A percentile compares a stretch with the other conserved stretches of the same genome.
Evolutionary conservation across 2,329 filamentous ascomycete genomes (phyloP).

Genomic region (Colletotrichum spaethianum): DNA sequence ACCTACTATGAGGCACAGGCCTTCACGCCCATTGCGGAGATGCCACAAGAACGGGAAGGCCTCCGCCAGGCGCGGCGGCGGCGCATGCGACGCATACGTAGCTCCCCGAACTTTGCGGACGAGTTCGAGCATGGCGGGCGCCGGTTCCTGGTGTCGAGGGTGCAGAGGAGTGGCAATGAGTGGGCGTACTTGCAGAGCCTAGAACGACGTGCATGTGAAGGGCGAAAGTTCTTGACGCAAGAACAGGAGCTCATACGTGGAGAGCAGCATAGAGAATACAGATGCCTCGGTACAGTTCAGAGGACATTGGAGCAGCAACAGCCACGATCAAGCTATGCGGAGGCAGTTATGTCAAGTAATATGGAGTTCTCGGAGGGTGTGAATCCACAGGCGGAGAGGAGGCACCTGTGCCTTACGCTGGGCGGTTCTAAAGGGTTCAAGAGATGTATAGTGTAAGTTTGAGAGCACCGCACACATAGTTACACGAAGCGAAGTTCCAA

Average conservation of each 20-base stretch:
- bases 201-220: neutral
- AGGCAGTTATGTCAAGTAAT: neutral
- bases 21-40: neutral
- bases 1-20: conserved; percentile 10
- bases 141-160: conserved; percentile 8
- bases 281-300: neutral
- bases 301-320: neutral
- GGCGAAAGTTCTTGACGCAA: neutral
- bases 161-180: conserved; percentile 14
- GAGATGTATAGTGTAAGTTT: neutral
- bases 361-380: neutral
- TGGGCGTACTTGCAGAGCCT: conserved; percentile 6
- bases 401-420: neutral
- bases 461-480: neutral
- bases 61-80: conserved; percentile 13
- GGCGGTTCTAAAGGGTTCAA: neutral
- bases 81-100: conserved; percentile 12
- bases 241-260: neutral
- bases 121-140: conserved; percentile 17
- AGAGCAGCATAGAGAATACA: too few relatives aligned
- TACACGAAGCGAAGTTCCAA: neutral
- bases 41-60: conserved; percentile 7
- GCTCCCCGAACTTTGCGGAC: conserved; percentile 17
- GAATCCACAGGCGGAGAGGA: neutral
- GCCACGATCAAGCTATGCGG: neutral